Base-by-base conservation (phyloP, 108 stramenopile species). In the Thalassiosira profunda region DNA sequence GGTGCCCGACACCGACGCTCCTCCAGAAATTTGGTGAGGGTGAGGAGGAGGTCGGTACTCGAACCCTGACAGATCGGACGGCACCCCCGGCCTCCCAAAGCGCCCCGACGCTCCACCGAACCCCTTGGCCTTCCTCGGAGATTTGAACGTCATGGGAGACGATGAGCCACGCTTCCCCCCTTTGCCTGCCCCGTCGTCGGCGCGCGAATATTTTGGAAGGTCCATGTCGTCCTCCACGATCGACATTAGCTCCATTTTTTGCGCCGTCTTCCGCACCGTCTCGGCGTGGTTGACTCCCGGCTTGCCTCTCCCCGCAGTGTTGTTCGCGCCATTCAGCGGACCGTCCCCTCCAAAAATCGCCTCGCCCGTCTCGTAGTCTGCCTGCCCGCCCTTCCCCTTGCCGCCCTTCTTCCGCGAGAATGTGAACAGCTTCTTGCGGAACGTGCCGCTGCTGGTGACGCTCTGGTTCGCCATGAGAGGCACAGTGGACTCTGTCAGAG, bases 171-270 rank as follows among this genome's bases (percentile, higher is more conserved):
- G 18, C 4, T 58, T 5, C 37, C 5, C 30, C 17, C 51, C 33
- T 52, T 31, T 23, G 33, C 35, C 65, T 10, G 52, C 42, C 5
- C 30, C 58, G 15, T 5, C 68, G 3, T 29, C 14, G 23, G 41
- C n/a, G 12, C 29, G 21, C 9, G 46, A 43, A 59, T 76, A 76
- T 23, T 10, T 56, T 15, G 76, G 76, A 28, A 76, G 46, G 15
- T 60, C 17, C 76, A 76, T 76, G 3, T 76, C 76, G 17, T 76
- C 76, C 31, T 76, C 76, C 1, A 44, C 76, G 1, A 76, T 30
- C 12, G 76, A 76, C 0, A 76, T 40, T n/a, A 76, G 44, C n/a
- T 76, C 76, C 54, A 76, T 34, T 23, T 63, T 63, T 17, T 67
- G 67, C 5, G 67, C 67, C 6, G 36, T 57, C 21, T 31, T 35